Percentiles rank a stretch among this genome's conserved stretches.
Conservation (phyloP, 2,329 filamentous ascomycete species). For the Fusarium tricinctum region DNA sequence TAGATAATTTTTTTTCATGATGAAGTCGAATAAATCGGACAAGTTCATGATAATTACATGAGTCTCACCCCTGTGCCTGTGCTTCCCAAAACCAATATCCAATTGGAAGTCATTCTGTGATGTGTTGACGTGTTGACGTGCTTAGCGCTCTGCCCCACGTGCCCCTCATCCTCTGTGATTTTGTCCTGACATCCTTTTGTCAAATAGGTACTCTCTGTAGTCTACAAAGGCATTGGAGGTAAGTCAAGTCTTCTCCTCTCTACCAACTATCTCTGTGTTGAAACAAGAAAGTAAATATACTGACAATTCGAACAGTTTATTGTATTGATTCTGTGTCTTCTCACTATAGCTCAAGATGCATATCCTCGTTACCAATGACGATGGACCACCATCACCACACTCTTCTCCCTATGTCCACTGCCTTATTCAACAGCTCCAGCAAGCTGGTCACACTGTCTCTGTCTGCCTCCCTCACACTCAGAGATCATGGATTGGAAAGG, state of each 20-base stretch:
- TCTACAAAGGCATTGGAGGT: slow-evolving; percentile 22
- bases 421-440: slow-evolving; percentile 77
- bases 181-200: slow-evolving; percentile 20
- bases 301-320: slow-evolving; percentile 13
- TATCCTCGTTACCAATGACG: slow-evolving; percentile 81
- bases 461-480: slow-evolving; percentile 93
- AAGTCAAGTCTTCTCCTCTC: slow-evolving; percentile 5
- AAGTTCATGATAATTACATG: slow-evolving; percentile 42
- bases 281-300: not conserved
- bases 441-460: slow-evolving; percentile 86
- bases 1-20: slow-evolving; percentile 39
- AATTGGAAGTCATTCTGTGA: slow-evolving; percentile 37
- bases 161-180: slow-evolving; percentile 43
- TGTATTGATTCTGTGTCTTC: not conserved
- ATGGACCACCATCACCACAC: slow-evolving; percentile 82
- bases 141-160: slow-evolving; percentile 46
- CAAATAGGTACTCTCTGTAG: slow-evolving; percentile 26
- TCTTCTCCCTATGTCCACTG: slow-evolving; percentile 86
- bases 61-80: slow-evolving; percentile 24
- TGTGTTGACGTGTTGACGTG: slow-evolving; percentile 41
- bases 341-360: slow-evolving; percentile 62
- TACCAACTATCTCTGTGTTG: not conserved
- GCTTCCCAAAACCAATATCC: slow-evolving; percentile 14
- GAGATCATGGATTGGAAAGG: slow-evolving; percentile 98
- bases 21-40: slow-evolving; percentile 40